Base-by-base conservation (phyloP, 2,329 filamentous ascomycete species). In the Phoma herbarum region DNA sequence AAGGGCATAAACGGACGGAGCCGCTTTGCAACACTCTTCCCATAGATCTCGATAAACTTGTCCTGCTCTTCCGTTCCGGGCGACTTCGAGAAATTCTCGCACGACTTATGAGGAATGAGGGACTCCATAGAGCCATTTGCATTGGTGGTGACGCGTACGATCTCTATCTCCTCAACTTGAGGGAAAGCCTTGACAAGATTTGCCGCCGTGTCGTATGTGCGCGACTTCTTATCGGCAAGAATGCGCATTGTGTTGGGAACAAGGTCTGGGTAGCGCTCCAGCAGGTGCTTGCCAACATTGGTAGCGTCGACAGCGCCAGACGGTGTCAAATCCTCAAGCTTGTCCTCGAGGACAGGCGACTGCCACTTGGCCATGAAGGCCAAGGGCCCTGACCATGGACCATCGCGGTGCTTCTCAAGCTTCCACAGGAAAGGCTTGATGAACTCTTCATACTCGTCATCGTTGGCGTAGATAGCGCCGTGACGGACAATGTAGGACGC, bases 231-330 rank as follows among this genome's bases (percentile, higher is more conserved):
- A 52, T 75, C 72, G 14, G 72, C 71, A n/a, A 74, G 64, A 18
- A 75, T 64, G 12, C 69, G 63, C 37, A 55, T 63, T 2, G 69
- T 71, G 0, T 74, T 75, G 0, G 81, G 83, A 2, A 80, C 84
- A 14, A 82, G 75, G 16, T 79, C 75, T 33, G 83, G 84, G 62
- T 86, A 79, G 14, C 87, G 82, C 0, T 82, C 81, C 9, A 84
- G 76, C 52, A 90, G 85, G 10, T 87, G 85, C 44, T 78, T 80
- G n/a, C 87, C 86, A 10, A 86, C 83, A 25, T 82, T 79, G 29
- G 85, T 86, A 35, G 88, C 74, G 9, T 86, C 78, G 57, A 85
- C 84, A 0, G 70, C 71, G 25, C 71, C 71, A 11, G 65, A 69
- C 2, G 70, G 70, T 12, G 70, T 71, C 48, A 72, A 53, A 12